A percentile compares a stretch with the other conserved stretches of the same genome.
Evolutionary conservation across 768 basidiomycete species (phyloP).

Genomic region (Tephrocybe sp.): DNA sequence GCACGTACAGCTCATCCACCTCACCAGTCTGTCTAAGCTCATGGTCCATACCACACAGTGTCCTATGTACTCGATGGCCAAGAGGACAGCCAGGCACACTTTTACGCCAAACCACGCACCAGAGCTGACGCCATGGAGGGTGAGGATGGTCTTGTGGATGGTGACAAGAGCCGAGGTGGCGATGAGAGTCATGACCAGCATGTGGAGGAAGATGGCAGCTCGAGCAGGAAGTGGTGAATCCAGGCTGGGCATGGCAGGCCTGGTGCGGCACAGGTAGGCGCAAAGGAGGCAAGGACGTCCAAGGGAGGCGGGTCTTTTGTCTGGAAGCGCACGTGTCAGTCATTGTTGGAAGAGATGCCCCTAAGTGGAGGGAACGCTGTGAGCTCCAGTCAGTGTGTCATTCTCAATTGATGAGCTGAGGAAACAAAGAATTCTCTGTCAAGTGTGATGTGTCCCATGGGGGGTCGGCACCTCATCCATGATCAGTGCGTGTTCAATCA

Average conservation of each 20-base stretch:
- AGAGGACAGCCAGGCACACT: conserved; percentile 81
- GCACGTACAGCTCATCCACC: conserved; percentile 66
- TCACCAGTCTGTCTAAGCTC: conserved; percentile 56
- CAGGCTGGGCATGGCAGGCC: conserved; percentile 36
- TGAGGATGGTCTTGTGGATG: conserved; percentile 76
- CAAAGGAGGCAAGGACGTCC: not conserved
- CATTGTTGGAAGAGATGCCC: too few species aligned
- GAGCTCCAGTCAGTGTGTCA: too few species aligned
- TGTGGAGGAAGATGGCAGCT: conserved; percentile 79
- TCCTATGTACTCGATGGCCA: conserved; percentile 82
- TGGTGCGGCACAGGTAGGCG: not conserved
- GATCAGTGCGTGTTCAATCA: too few species aligned
- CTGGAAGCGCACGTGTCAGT: too few species aligned
- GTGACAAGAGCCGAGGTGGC: conserved; percentile 75
- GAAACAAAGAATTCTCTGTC: too few species aligned
- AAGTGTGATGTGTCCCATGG: too few species aligned
- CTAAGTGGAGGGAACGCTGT: too few species aligned
- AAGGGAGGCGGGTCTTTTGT: too few species aligned
- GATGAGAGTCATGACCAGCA: conserved; percentile 70
- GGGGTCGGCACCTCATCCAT: too few species aligned
- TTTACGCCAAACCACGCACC: conserved; percentile 87
- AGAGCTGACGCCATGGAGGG: conserved; percentile 67
- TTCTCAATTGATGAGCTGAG: too few species aligned
- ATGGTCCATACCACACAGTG: conserved; percentile 73
- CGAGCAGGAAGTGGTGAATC: conserved; percentile 74